Conservation (phyloP, 306 rosid genomes). For the Vigna mungo region DNA sequence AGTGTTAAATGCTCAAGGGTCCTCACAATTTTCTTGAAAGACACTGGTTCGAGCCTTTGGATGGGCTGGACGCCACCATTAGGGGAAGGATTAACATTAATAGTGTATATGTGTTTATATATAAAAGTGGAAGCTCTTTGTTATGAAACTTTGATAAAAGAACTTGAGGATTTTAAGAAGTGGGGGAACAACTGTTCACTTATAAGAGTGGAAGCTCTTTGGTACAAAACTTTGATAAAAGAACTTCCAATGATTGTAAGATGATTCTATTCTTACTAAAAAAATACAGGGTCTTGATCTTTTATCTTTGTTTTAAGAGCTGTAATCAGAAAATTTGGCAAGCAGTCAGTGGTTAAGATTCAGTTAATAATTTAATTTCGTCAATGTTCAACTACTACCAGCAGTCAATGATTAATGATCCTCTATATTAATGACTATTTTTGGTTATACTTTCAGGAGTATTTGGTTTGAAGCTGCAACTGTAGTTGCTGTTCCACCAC, state of each 20-base stretch:
- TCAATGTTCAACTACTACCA: background rate
- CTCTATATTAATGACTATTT: slow-evolving; percentile 40
- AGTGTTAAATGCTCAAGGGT: too few species aligned
- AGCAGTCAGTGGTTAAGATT: background rate
- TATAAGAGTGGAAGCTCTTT: too few species aligned
- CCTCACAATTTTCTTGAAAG: too few species aligned
- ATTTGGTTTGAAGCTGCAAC: slow-evolving; percentile 99
- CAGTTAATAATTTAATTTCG: slow-evolving; percentile 9
- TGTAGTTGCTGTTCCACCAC: slow-evolving; percentile 97
- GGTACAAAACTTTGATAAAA: background rate
- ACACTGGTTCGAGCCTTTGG: too few species aligned
- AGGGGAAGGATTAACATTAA: too few species aligned
- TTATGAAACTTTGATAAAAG: too few species aligned
- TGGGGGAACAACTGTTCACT: too few species aligned
- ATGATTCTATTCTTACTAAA: background rate
- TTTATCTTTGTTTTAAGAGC: background rate
- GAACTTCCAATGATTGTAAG: too few species aligned
- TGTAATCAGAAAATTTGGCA: background rate
- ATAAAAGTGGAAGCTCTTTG: too few species aligned
- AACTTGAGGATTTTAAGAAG: too few species aligned
- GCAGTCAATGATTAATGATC: slow-evolving; percentile 28
- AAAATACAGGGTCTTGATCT: background rate
- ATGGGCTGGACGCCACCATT: too few species aligned
- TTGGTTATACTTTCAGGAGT: slow-evolving; percentile 66
- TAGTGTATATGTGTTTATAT: too few species aligned